Conservation (phyloP, 768 basidiomycete genomes). For the Trichaptum fuscoviolaceum region DNA sequence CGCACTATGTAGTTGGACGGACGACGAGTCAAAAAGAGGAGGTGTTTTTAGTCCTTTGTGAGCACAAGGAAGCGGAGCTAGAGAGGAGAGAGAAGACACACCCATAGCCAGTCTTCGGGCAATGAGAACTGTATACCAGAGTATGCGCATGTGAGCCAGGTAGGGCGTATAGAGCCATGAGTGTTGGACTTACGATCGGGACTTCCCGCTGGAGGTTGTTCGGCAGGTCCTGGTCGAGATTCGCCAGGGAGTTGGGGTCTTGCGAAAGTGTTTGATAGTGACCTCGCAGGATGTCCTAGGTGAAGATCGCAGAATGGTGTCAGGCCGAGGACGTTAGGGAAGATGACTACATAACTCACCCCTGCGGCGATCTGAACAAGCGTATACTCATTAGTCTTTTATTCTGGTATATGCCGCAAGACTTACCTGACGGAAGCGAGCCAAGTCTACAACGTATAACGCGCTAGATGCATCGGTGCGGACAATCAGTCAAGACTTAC, state of each 20-base stretch:
- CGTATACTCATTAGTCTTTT: conserved; percentile 21
- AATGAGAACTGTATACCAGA: conserved; percentile 61
- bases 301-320: neutral
- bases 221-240: conserved; percentile 95
- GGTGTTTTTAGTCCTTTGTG: too few relatives aligned
- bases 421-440: conserved; percentile 84
- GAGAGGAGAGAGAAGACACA: conserved; percentile 31
- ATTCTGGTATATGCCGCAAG: conserved; percentile 41
- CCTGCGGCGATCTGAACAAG: conserved; percentile 48
- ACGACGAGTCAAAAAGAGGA: too few relatives aligned
- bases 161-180: neutral
- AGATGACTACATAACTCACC: conserved; percentile 28
- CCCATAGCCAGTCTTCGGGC: conserved; percentile 95
- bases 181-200: conserved; percentile 68
- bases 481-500: conserved; percentile 6
- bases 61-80: neutral
- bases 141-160: neutral
- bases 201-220: conserved; percentile 92
- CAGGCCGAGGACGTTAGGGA: neutral
- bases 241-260: conserved; percentile 91
- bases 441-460: conserved; percentile 92
- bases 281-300: conserved; percentile 79
- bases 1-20: conserved; percentile 51
- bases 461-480: conserved; percentile 53
- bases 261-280: conserved; percentile 92